These are phyloP conservation scores for Trichoderma virens DNA, from an alignment of 495 filamentous ascomycete species.

Conservation along the genomic window DNA sequence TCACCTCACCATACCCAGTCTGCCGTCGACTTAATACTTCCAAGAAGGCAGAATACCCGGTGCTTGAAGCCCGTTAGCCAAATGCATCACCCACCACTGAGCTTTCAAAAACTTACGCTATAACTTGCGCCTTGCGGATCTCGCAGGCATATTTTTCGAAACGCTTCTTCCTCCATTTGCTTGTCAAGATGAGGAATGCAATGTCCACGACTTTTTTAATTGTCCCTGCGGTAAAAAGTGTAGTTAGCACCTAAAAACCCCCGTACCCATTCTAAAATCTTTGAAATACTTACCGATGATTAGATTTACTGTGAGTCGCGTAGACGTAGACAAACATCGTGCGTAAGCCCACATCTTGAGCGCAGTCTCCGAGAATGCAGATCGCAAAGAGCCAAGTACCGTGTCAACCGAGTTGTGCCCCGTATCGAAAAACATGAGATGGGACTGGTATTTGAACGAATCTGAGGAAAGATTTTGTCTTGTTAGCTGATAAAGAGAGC, in stretches of 20 bases:
- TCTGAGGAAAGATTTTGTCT: slow-evolving; percentile 21
- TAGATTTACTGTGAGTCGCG: slow-evolving; percentile 45
- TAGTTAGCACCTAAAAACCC: slow-evolving; percentile 9
- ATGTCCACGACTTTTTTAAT: slow-evolving; percentile 59
- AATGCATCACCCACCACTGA: too few relatives aligned
- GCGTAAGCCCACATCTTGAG: slow-evolving; percentile 80
- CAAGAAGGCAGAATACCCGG: slow-evolving; percentile 60
- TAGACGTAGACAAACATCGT: slow-evolving; percentile 48
- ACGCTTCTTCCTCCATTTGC: slow-evolving; percentile 36
- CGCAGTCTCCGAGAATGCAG: slow-evolving; percentile 65
- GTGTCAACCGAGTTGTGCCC: slow-evolving; percentile 61
- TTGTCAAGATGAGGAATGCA: slow-evolving; percentile 57
- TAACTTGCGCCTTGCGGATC: slow-evolving; percentile 56
- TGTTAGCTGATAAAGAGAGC: slow-evolving; percentile 26
- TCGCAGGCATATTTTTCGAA: slow-evolving; percentile 49
- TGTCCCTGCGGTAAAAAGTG: slow-evolving; percentile 40
- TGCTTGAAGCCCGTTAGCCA: background rate
- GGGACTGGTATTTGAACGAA: slow-evolving; percentile 77
- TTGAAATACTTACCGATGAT: slow-evolving; percentile 48
- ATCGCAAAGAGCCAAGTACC: slow-evolving; percentile 66
- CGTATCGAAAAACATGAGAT: slow-evolving; percentile 85
- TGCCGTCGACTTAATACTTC: slow-evolving; percentile 61
- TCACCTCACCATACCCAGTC: slow-evolving; percentile 49
- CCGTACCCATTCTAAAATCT: background rate
- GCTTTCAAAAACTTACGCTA: slow-evolving; percentile 45